Evolutionary conservation across 208 protist species (phyloP).

Genomic region (Crithidia thermophila): DNA sequence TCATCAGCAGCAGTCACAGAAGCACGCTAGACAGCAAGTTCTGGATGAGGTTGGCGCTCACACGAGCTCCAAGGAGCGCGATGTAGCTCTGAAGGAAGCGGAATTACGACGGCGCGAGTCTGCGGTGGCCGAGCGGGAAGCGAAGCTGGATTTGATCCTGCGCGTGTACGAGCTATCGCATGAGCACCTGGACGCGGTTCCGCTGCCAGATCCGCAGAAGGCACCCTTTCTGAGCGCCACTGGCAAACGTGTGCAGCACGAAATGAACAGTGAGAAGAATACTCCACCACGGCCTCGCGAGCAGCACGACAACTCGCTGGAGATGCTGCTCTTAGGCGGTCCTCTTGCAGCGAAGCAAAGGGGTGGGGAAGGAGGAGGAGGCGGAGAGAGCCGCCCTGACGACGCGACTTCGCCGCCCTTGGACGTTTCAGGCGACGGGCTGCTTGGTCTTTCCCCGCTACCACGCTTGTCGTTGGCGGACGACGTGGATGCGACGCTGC

Average conservation of each 20-base stretch:
- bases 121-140: slow-evolving; percentile 57
- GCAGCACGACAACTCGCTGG: slow-evolving; percentile 6
- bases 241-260: too few relatives aligned
- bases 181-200: slow-evolving; percentile 68
- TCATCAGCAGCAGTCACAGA: not conserved
- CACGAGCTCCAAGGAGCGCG: not conserved
- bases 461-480: not conserved
- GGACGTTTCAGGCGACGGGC: not conserved
- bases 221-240: too few relatives aligned
- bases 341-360: too few relatives aligned
- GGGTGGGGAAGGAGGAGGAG: too few relatives aligned
- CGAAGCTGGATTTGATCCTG: slow-evolving; percentile 70
- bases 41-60: too few relatives aligned
- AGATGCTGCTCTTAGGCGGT: not conserved
- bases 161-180: slow-evolving; percentile 83
- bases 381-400: too few relatives aligned
- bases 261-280: not conserved
- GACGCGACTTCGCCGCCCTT: not conserved
- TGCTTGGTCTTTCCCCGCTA: slow-evolving; percentile 18
- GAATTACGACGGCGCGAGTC: slow-evolving; percentile 23
- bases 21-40: not conserved
- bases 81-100: not conserved
- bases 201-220: slow-evolving; percentile 9
- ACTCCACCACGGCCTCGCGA: not conserved
- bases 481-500: slow-evolving; percentile 12